A percentile compares a stretch with the other conserved stretches of the same genome.
Conservation (phyloP, 352 stramenopile genomes). For the Thalassiosira livingstoniorum region DNA sequence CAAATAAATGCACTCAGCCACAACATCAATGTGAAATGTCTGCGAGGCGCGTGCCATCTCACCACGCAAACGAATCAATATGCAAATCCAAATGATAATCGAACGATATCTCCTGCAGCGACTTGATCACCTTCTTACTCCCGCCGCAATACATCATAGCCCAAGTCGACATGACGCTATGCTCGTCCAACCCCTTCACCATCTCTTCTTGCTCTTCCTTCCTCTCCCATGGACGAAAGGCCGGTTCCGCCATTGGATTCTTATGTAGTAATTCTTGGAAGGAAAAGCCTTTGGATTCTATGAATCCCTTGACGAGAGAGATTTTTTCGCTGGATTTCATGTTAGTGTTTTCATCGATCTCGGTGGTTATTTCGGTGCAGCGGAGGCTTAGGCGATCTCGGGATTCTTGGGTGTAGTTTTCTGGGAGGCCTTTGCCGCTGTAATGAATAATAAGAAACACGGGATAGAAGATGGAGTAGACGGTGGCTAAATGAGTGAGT, state of each 20-base stretch:
- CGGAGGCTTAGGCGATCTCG: not conserved
- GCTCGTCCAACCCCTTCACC: constrained; percentile 37
- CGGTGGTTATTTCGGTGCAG: not conserved
- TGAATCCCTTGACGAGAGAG: too few species aligned
- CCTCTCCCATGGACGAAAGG: constrained; percentile 53
- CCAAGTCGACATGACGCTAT: constrained; percentile 57
- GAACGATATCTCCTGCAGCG: constrained; percentile 52
- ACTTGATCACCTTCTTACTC: constrained; percentile 45
- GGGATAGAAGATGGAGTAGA: too few species aligned
- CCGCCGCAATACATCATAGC: constrained; percentile 70
- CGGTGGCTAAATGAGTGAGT: too few species aligned
- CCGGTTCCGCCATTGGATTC: not conserved
- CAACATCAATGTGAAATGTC: too few species aligned
- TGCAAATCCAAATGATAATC: constrained; percentile 52
- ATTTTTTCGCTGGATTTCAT: not conserved
- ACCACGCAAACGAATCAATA: constrained; percentile 66
- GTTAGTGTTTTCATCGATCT: not conserved
- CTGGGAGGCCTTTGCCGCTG: constrained; percentile 31
- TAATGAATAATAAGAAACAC: too few species aligned
- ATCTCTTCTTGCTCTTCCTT: constrained; percentile 32
- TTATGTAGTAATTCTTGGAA: too few species aligned
- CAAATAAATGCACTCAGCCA: too few species aligned
- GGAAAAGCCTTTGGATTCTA: too few species aligned
- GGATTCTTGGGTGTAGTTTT: constrained; percentile 21
- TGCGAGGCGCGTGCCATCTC: too few species aligned